Evolutionary conservation across 495 filamentous ascomycete genomes (phyloP).

Genomic region (Jackrogersella minutella): DNA sequence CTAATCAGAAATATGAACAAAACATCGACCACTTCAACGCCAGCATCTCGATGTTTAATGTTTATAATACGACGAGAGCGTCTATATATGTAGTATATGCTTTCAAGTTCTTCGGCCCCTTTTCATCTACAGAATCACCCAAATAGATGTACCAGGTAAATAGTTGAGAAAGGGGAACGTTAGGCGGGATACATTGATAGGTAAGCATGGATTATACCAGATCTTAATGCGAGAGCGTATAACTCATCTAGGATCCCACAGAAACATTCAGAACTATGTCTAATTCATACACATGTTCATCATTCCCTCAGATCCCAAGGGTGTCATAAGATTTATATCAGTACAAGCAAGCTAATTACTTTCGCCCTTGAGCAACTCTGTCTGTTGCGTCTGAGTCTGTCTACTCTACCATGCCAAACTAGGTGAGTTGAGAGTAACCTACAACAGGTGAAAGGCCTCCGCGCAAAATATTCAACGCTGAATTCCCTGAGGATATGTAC

Average conservation of each 20-base stretch:
- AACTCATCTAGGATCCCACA: constrained; percentile 14
- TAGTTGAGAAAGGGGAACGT: too few species aligned
- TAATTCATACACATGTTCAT: constrained; percentile 8
- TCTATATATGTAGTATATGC: too few species aligned
- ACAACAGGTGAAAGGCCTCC: neutral
- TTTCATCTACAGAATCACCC: too few species aligned
- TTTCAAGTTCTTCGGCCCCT: too few species aligned
- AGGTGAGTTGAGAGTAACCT: constrained; percentile 6
- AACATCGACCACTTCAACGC: too few species aligned
- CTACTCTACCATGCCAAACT: neutral
- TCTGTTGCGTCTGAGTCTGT: neutral
- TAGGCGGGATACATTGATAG: too few species aligned
- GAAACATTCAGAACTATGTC: neutral
- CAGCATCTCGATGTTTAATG: too few species aligned
- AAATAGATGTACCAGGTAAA: too few species aligned
- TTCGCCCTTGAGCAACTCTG: neutral
- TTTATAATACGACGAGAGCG: neutral
- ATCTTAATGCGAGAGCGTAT: constrained; percentile 10
- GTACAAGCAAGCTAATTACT: constrained; percentile 18
- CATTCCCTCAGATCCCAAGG: neutral
- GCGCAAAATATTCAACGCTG: neutral
- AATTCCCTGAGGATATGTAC: constrained; percentile 26
- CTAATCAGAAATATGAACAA: too few species aligned
- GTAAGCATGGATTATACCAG: neutral
- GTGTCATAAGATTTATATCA: constrained; percentile 20